A percentile compares a stretch with the other conserved stretches of the same genome.
These are phyloP conservation scores for Brasenia schreberi DNA, from an alignment of 164 flowering plant species.

Conservation along the genomic window DNA sequence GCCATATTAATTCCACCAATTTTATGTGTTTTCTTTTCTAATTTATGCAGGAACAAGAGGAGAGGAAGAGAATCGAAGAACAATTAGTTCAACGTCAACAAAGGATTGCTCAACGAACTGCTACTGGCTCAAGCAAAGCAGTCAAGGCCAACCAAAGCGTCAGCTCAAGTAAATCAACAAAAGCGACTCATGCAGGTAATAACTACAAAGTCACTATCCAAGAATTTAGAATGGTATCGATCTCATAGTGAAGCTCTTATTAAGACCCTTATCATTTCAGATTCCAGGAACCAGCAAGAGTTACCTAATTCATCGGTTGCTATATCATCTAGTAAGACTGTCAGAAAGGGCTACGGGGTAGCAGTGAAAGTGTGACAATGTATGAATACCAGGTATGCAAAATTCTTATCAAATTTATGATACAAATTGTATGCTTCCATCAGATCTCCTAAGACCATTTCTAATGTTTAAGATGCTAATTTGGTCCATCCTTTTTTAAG, in stretches of 20 bases:
- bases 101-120: conserved; percentile 86
- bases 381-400: neutral
- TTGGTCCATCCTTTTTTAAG: too few relatives aligned
- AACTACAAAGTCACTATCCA: neutral
- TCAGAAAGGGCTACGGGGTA: too few relatives aligned
- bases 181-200: neutral
- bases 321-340: too few relatives aligned
- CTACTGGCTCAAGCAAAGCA: conserved; percentile 8
- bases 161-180: neutral
- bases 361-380: too few relatives aligned
- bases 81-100: conserved; percentile 52
- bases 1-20: neutral
- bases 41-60: conserved; percentile 67
- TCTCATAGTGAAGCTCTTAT: neutral
- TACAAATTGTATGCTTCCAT: neutral
- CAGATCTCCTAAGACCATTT: neutral
- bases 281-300: neutral
- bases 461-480: neutral
- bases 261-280: neutral
- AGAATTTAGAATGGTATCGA: too few relatives aligned
- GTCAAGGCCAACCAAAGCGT: neutral
- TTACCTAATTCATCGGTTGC: neutral
- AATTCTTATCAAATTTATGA: neutral
- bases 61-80: conserved; percentile 59
- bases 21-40: neutral